Evolutionary conservation across 2,329 filamentous ascomycete genomes (phyloP), one percentile per base, ranked within the genome.

Genomic region (Stromatinia cepivora): DNA sequence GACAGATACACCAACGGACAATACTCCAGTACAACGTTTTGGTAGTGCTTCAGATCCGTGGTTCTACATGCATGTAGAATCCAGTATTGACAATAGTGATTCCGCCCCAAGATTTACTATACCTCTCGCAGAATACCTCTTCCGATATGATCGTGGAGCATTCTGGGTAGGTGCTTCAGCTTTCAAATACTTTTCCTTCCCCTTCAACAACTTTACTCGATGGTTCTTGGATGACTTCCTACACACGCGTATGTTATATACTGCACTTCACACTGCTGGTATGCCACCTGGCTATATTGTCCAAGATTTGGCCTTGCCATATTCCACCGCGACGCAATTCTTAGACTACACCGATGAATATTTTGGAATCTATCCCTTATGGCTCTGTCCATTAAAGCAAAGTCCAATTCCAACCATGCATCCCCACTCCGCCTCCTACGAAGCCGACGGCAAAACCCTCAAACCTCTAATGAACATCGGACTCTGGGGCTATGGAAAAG

Each of bases 401-500:
- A 77, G 74, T 17, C 70, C 70, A 5, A 57, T 69, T 9, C 76
- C 77, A 28, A 79, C 78, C 6, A 76, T 79, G 74, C 77, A 79
- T 70, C 77, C 78, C 1, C 75, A 78, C 48, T 75, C 70, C 48
- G 66, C 70, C 0, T 68, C 71, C 13, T 71, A 64, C 9, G 72
- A 75, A 53, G 25, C 62, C 22, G 77, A 73, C 46, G 77, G 66
- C 70, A 77, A 56, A 73, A 79, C 42, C 28, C 78, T 74, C 66
- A 79, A 72, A 73, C 81, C 79, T 71, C 85, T 88, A 79, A 83
- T 90, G 70, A 90, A 89, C 76, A 82, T 90, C 58, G 87, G 87
- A n/a, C 86, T 96, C 48, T 97, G 93, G 92, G 92, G 92, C 46
- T 95, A 92, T 90, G 92, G 92, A 10, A 87, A 90, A 2, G 78